Percentiles rank a stretch among this genome's conserved stretches.
These are phyloP conservation scores for Clitoria ternatea DNA, from an alignment of 306 rosid genomes.

Conservation along the genomic window DNA sequence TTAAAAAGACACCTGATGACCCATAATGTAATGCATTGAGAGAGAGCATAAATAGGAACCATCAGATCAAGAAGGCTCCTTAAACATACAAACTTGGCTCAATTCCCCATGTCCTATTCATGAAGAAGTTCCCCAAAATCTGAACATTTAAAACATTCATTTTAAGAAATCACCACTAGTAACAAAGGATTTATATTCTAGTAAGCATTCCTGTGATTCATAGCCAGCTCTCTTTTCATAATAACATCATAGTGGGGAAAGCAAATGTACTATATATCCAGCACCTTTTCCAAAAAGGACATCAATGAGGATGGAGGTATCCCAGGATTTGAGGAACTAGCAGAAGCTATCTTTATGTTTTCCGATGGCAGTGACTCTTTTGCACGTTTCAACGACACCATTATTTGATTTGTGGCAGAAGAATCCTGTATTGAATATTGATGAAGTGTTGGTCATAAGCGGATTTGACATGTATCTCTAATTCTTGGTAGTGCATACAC, in stretches of 20 bases:
- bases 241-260: not conserved
- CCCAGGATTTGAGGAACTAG: conserved; percentile 80
- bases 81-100: not conserved
- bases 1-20: too few relatives aligned
- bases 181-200: not conserved
- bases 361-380: conserved; percentile 63
- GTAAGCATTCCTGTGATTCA: not conserved
- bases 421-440: conserved; percentile 69
- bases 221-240: conserved; percentile 5
- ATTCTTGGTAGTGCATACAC: not conserved
- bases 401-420: conserved; percentile 55
- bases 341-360: conserved; percentile 44
- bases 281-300: conserved; percentile 67
- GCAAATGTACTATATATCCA: not conserved
- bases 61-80: not conserved
- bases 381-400: conserved; percentile 62
- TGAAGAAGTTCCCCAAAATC: not conserved
- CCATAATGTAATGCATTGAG: not conserved
- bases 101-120: not conserved
- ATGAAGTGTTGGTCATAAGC: not conserved
- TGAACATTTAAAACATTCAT: not conserved
- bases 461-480: conserved; percentile 6
- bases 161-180: not conserved
- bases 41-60: conserved; percentile 4
- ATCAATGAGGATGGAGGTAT: conserved; percentile 87